Conservation (phyloP, 2,329 filamentous ascomycete species). For the Exophiala sideris region DNA sequence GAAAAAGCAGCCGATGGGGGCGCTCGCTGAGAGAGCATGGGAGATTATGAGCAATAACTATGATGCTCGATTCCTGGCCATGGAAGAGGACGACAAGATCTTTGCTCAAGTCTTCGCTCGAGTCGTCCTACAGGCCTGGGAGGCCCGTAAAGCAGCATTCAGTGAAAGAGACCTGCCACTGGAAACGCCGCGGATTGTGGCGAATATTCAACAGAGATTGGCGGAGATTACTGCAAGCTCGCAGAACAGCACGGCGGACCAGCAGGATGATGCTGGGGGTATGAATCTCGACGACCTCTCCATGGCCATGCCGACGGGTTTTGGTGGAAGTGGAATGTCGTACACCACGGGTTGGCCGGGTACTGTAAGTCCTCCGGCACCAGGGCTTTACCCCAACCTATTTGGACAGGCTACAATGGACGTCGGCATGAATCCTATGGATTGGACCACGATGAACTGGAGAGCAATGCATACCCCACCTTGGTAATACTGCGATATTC, state of each 20-base stretch:
- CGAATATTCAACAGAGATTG: slow-evolving; percentile 29
- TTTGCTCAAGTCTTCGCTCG: slow-evolving; percentile 35
- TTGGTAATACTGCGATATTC: not conserved
- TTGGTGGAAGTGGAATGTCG: slow-evolving; percentile 8
- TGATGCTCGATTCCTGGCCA: slow-evolving; percentile 32
- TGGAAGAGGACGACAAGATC: slow-evolving; percentile 13
- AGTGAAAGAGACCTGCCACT: slow-evolving; percentile 6
- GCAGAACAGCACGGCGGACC: slow-evolving; percentile 4
- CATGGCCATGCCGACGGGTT: slow-evolving; percentile 11
- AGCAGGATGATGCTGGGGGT: slow-evolving; percentile 1
- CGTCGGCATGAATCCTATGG: slow-evolving; percentile 18
- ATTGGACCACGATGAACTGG: slow-evolving; percentile 13
- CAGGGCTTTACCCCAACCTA: not conserved
- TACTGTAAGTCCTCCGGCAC: not conserved
- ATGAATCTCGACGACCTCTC: slow-evolving; percentile 17
- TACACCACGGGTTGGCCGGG: slow-evolving; percentile 16
- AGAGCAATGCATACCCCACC: not conserved
- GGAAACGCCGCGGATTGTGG: slow-evolving; percentile 20
- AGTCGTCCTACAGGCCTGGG: slow-evolving; percentile 43
- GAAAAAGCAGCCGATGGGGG: slow-evolving; percentile 34
- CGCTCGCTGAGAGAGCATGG: slow-evolving; percentile 42
- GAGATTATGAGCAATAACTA: slow-evolving; percentile 46
- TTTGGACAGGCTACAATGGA: slow-evolving; percentile 22
- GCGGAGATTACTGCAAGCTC: slow-evolving; percentile 11
- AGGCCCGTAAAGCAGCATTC: slow-evolving; percentile 29